Percentiles rank a stretch among this genome's conserved stretches.
These are phyloP conservation scores for Amborella trichopoda DNA, from an alignment of 164 flowering plant genomes.

Conservation along the genomic window DNA sequence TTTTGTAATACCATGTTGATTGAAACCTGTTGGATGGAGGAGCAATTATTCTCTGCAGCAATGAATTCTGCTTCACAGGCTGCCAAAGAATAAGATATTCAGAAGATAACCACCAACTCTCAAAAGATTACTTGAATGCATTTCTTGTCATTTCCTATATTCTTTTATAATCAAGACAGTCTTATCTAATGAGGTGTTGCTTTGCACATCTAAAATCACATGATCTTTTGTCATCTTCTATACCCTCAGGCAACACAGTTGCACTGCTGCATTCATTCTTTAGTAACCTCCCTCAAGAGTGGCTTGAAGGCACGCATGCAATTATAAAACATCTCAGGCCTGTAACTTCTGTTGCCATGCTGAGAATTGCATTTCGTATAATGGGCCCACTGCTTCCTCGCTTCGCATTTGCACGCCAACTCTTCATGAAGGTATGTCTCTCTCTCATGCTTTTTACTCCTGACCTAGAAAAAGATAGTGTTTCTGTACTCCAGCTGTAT, in stretches of 20 bases:
- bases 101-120: no score
- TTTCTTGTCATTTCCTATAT: no score
- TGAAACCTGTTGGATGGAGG: no score
- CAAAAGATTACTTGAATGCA: no score
- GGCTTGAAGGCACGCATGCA: slow-evolving; percentile 85
- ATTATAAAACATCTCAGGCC: slow-evolving; percentile 81
- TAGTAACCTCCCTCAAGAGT: slow-evolving; percentile 92
- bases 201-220: no score
- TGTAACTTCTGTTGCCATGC: slow-evolving; percentile 79
- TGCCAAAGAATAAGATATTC: no score
- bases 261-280: slow-evolving; percentile 90
- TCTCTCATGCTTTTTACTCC: background rate
- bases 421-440: slow-evolving; percentile 69
- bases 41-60: no score
- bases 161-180: no score
- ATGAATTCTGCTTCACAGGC: no score
- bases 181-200: no score
- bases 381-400: slow-evolving; percentile 95
- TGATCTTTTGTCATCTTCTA: no score
- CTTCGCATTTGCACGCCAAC: slow-evolving; percentile 66
- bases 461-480: background rate
- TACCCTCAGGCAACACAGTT: slow-evolving; percentile 64
- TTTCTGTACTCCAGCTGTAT: background rate
- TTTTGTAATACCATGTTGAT: no score
- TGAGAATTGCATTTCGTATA: slow-evolving; percentile 87